phyloP scores from a whole-genome alignment of 176 grass and related monocot genomes.

The Oryza australiensis region DNA sequence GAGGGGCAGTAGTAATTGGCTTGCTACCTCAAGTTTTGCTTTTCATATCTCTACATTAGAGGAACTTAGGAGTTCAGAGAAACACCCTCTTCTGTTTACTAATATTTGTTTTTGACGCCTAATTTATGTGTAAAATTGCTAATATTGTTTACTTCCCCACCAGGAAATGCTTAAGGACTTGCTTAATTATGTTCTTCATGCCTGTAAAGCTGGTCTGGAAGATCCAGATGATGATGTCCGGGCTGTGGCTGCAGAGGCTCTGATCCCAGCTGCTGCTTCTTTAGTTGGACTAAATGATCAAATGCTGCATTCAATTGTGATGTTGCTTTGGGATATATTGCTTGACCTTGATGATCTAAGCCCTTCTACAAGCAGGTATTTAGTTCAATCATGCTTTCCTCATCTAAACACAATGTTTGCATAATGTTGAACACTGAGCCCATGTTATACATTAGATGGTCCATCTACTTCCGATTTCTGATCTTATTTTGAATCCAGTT shows the following conservation, averaged over 20 bases:
- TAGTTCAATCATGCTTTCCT: constrained; percentile 19
- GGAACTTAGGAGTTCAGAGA: background rate
- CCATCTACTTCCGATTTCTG: background rate
- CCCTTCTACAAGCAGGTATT: constrained; percentile 97
- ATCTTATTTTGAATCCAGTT: constrained; percentile 2
- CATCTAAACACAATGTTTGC: constrained; percentile 2
- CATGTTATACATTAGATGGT: background rate
- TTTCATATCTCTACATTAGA: background rate
- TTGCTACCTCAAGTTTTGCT: constrained; percentile 1
- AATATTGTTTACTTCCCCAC: constrained; percentile 32
- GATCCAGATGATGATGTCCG: constrained; percentile 98
- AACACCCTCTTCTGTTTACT: background rate
- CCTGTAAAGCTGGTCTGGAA: constrained; percentile 94
- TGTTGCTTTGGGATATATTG: constrained; percentile 99
- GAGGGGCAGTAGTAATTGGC: background rate
- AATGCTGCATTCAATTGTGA: constrained; percentile 79
- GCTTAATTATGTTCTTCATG: constrained; percentile 78
- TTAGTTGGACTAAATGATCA: constrained; percentile 87
- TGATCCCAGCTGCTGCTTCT: constrained; percentile 84
- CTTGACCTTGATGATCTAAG: constrained; percentile 98
- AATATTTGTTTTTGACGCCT: constrained; percentile 9
- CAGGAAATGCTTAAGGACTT: constrained; percentile 93
- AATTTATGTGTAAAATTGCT: constrained; percentile 22
- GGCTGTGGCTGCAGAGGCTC: constrained; percentile 95
- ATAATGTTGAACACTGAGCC: constrained; percentile 21